Evolutionary conservation across 495 filamentous ascomycete species (phyloP).

Genomic region (Aspergillus bridgeri): DNA sequence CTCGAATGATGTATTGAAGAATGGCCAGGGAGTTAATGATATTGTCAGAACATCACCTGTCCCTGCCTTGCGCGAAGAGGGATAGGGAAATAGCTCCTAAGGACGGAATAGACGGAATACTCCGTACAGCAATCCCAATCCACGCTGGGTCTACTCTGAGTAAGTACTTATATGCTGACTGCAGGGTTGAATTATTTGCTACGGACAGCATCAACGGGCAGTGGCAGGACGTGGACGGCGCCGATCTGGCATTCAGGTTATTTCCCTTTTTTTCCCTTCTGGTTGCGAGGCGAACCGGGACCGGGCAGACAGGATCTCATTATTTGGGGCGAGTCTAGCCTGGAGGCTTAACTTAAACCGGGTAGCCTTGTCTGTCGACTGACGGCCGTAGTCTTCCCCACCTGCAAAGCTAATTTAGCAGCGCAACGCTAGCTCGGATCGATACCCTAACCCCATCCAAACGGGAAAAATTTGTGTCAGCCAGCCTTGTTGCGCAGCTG

Average conservation of each 20-base stretch:
- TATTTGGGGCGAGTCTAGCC: conserved; percentile 4
- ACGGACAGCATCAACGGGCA: too few species aligned
- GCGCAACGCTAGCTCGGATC: conserved; percentile 1
- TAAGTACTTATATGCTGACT: not conserved
- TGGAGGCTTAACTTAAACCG: conserved; percentile 8
- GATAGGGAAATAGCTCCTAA: too few species aligned
- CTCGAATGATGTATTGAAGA: not conserved
- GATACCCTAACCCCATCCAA: conserved; percentile 1
- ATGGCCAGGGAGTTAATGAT: not conserved
- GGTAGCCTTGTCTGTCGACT: conserved; percentile 11
- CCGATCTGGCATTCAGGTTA: too few species aligned
- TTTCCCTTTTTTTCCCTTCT: conserved; percentile 2
- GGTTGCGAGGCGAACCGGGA: conserved; percentile 3
- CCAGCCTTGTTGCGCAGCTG: conserved; percentile 2
- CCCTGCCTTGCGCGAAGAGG: not conserved
- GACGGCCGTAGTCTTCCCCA: conserved; percentile 8
- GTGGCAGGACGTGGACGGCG: too few species aligned
- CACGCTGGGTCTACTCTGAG: too few species aligned
- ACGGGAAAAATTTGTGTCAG: conserved; percentile 2
- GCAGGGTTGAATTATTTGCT: not conserved
- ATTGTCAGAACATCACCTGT: not conserved
- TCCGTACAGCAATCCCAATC: too few species aligned
- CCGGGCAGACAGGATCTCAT: conserved; percentile 6
- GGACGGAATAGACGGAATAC: too few species aligned
- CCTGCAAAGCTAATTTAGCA: conserved; percentile 1